Conservation (phyloP, 108 stramenopile species). For the Schizochytrium sp. region DNA sequence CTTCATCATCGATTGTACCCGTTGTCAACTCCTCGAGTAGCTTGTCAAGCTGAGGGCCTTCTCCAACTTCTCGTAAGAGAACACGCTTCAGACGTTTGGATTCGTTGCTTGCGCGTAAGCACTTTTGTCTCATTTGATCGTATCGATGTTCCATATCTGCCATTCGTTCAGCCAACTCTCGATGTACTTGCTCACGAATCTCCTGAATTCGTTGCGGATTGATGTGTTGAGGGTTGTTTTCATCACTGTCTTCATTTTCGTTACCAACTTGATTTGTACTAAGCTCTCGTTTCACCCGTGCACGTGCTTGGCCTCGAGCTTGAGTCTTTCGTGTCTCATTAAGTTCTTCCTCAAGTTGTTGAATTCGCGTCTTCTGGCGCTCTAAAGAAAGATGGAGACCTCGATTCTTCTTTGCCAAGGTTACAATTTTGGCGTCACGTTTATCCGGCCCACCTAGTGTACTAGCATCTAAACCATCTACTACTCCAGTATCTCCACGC, state of each 20-base stretch:
- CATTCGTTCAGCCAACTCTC: conserved; percentile 43
- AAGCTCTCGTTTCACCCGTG: neutral
- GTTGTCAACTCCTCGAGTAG: neutral
- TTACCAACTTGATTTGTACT: neutral
- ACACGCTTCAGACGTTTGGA: conserved; percentile 7
- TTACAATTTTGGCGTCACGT: conserved; percentile 37
- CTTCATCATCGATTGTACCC: neutral
- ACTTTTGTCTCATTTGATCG: conserved; percentile 23
- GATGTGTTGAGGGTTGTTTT: neutral
- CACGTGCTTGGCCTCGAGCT: neutral
- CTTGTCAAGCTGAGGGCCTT: conserved; percentile 24
- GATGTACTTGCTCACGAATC: neutral
- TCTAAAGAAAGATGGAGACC: conserved; percentile 1
- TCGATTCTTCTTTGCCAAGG: conserved; percentile 60
- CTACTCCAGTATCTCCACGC: conserved; percentile 8
- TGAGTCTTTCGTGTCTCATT: neutral
- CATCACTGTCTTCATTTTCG: conserved; percentile 5
- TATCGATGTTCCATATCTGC: conserved; percentile 9
- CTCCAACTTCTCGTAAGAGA: conserved; percentile 25
- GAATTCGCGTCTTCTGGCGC: neutral
- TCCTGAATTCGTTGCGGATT: neutral
- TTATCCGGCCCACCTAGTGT: neutral
- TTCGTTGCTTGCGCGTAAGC: neutral
- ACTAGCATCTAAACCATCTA: conserved; percentile 4
- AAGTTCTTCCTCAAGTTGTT: conserved; percentile 8